A percentile compares a stretch with the other conserved stretches of the same genome.
phyloP scores from a whole-genome alignment of 305 asterid genomes.

The Fraxinus nigra region DNA sequence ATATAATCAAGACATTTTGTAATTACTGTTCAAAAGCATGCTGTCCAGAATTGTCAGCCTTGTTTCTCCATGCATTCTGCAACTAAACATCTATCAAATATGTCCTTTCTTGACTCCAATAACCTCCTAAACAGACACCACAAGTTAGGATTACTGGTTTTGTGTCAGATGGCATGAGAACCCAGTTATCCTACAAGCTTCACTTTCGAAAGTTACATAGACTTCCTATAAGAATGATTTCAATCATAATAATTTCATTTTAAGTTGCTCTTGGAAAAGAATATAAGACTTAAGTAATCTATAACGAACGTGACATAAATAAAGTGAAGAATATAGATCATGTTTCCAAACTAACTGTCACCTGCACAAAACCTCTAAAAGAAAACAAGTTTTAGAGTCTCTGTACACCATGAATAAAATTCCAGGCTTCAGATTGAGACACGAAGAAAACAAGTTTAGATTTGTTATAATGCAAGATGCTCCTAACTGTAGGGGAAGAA shows the following conservation, averaged over 20 bases:
- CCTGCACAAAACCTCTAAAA: not conserved
- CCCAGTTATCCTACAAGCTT: not conserved
- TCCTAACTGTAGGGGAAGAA: not conserved
- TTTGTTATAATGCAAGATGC: not conserved
- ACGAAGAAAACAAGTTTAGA: not conserved
- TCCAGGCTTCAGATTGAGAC: not conserved
- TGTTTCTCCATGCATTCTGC: not conserved
- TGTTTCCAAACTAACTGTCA: not conserved
- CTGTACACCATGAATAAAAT: not conserved
- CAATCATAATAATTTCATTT: not conserved
- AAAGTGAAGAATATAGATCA: not conserved
- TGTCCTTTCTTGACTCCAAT: not conserved
- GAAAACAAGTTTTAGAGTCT: not conserved
- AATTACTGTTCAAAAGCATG: not conserved
- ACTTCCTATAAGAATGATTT: not conserved
- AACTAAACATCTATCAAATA: not conserved
- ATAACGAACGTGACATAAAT: not conserved
- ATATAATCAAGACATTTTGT: not conserved
- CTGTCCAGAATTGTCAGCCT: not conserved
- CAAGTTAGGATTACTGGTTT: not conserved
- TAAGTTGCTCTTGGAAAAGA: not conserved
- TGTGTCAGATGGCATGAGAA: not conserved
- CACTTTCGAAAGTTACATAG: not conserved
- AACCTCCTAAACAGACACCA: not conserved
- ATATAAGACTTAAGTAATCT: not conserved